Base-by-base conservation (phyloP, 345 rosid species). In the Hypericum perforatum region DNA sequence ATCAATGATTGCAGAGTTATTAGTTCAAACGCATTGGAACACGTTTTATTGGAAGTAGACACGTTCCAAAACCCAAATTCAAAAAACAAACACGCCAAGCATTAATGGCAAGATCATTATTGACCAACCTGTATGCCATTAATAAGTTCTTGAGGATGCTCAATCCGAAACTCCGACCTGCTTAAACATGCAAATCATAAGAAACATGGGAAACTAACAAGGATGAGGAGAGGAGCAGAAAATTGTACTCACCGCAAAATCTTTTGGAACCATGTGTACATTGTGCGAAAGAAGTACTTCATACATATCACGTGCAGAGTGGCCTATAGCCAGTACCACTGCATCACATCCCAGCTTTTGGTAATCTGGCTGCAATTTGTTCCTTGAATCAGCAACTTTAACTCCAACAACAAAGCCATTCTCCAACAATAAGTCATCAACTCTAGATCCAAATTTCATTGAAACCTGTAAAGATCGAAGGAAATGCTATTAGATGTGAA, bases 91-190 rank as follows among this genome's bases (percentile, higher is more conserved):
- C 11, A 32, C 13, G 51, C 22, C 8, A 13, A 11, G 32, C 32
- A 37, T 38, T 6, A 13, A 41, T 11, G 13, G 50, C 41, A 16
- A 48, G 13, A 16, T 49, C 36, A 16, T 37, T n/a, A 36, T 60
- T 29, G 41, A 51, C 49, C 29, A 39, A 84, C 96, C 96, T 87
- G 98, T 64, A 91, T 82, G 61, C 64, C 66, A 81, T 91, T 81
- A 52, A 91, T 87, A 60, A 91, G 77, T 63, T 82, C 90, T 71
- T 91, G 98, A 60, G 98, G 98, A 76, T 91, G 98, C 72, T 91
- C 98, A 61, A 91, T 53, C 14, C 95, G 95, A 72, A 91, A 78
- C n/a, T 54, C 96, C 98, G 61, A 91, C 94, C 98, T 91, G 73
- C 51, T 52, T 58, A 65, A 62, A 36, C 68, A 71, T 59, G 41